Conservation (phyloP, 371 early-diverging fungal genomes). For the Blakeslea trispora region DNA sequence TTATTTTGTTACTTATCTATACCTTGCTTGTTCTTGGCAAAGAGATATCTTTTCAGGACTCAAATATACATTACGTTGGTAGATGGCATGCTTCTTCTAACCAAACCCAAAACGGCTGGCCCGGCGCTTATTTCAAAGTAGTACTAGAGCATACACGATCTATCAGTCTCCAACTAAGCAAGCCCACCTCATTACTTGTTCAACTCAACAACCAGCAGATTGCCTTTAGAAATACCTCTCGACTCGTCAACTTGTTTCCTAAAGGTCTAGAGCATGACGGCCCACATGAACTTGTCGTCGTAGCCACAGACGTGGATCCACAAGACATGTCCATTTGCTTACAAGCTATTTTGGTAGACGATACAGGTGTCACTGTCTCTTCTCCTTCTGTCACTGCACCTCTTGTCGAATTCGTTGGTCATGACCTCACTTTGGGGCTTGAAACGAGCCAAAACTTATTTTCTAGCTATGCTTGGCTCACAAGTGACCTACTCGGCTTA, state of each 20-base stretch:
- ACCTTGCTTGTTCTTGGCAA: background rate
- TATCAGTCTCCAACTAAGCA: slow-evolving; percentile 26
- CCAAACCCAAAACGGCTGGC: slow-evolving; percentile 41
- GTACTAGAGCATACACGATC: slow-evolving; percentile 17
- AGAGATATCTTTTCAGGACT: slow-evolving; percentile 24
- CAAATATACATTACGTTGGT: slow-evolving; percentile 44
- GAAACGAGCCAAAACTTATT: slow-evolving; percentile 29
- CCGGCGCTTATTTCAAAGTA: slow-evolving; percentile 47
- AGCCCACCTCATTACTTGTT: slow-evolving; percentile 25
- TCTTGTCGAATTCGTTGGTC: slow-evolving; percentile 44
- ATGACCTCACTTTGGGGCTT: slow-evolving; percentile 36
- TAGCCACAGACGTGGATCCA: slow-evolving; percentile 16
- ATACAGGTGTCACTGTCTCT: slow-evolving; percentile 15
- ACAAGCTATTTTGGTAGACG: slow-evolving; percentile 25
- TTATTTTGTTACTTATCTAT: background rate
- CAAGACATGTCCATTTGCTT: slow-evolving; percentile 14
- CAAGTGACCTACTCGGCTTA: slow-evolving; percentile 25
- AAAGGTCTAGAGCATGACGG: slow-evolving; percentile 13
- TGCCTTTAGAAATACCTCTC: background rate
- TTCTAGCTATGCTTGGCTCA: slow-evolving; percentile 44
- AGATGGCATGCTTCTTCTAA: slow-evolving; percentile 36
- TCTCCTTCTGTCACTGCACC: slow-evolving; percentile 12
- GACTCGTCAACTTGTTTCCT: slow-evolving; percentile 2
- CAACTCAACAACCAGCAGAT: slow-evolving; percentile 26
- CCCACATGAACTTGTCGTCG: slow-evolving; percentile 16